phyloP scores from a whole-genome alignment of 1,284 basidiomycete species.

The Acaromyces ingoldii region DNA sequence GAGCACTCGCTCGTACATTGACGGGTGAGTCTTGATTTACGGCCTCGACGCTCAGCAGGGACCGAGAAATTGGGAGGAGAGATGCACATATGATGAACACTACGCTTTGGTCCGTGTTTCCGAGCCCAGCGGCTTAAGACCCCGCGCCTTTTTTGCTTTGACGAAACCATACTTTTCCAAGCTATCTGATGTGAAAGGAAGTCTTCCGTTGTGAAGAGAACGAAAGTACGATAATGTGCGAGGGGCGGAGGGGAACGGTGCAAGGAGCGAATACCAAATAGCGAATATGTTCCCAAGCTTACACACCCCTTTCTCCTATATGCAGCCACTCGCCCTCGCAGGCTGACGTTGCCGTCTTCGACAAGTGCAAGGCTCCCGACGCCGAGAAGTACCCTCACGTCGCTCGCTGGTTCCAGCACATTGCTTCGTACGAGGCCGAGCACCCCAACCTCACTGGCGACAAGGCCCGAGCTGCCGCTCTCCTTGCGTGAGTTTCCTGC shows the following conservation, averaged over 20 bases:
- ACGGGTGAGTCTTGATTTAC: conserved; percentile 38
- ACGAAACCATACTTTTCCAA: conserved; percentile 47
- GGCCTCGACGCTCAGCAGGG: neutral
- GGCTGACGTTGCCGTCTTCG: conserved; percentile 92
- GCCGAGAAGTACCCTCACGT: conserved; percentile 66
- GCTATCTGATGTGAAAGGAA: conserved; percentile 38
- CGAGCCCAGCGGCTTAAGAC: conserved; percentile 53
- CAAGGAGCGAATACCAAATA: too few relatives aligned
- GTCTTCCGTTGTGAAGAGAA: too few relatives aligned
- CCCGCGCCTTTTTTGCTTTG: conserved; percentile 50
- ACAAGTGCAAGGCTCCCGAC: conserved; percentile 63
- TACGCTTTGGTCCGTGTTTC: conserved; percentile 53
- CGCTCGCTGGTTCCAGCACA: conserved; percentile 77
- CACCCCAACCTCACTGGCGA: conserved; percentile 44
- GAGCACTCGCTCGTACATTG: conserved; percentile 46
- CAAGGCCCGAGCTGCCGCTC: conserved; percentile 44
- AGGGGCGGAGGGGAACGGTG: too few relatives aligned
- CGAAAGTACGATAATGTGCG: too few relatives aligned
- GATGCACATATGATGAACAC: conserved; percentile 32
- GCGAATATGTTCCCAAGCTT: too few relatives aligned
- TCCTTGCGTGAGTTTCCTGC: conserved; percentile 21
- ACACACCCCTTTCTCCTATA: too few relatives aligned
- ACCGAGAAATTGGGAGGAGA: neutral
- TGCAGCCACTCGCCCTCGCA: conserved; percentile 86
- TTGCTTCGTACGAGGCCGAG: conserved; percentile 46